Conservation (phyloP, 257 asterid genomes). For the Handroanthus guayacan region DNA sequence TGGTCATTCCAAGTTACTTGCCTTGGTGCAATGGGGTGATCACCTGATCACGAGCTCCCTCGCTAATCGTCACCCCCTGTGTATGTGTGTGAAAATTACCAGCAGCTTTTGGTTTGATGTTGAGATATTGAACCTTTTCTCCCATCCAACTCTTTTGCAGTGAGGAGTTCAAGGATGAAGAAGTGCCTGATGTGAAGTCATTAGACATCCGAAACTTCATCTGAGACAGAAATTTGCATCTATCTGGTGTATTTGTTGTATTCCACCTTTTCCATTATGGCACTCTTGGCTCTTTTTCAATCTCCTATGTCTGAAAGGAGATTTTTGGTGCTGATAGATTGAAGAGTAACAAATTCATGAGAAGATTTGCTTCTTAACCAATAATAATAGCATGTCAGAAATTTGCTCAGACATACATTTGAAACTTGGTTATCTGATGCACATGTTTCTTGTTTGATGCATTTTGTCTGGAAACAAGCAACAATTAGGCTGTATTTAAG, state of each 20-base stretch:
- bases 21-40: not conserved
- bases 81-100: not conserved
- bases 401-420: slow-evolving; percentile 32
- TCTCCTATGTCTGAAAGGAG: slow-evolving; percentile 40
- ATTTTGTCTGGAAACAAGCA: slow-evolving; percentile 30
- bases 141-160: slow-evolving; percentile 45
- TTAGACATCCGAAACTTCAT: slow-evolving; percentile 87
- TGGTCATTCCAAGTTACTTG: not conserved
- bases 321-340: slow-evolving; percentile 40
- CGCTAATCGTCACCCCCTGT: no score
- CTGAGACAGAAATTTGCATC: slow-evolving; percentile 37
- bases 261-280: slow-evolving; percentile 28
- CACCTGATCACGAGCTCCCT: not conserved
- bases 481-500: slow-evolving; percentile 28
- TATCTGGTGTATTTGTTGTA: slow-evolving; percentile 19
- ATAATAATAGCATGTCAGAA: slow-evolving; percentile 44
- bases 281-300: slow-evolving; percentile 31
- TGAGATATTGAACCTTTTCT: slow-evolving; percentile 12
- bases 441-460: slow-evolving; percentile 35
- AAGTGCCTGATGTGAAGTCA: slow-evolving; percentile 77
- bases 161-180: slow-evolving; percentile 92
- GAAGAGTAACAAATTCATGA: slow-evolving; percentile 38
- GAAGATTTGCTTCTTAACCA: slow-evolving; percentile 29
- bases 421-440: slow-evolving; percentile 33
- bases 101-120: not conserved